Percentiles rank a stretch among this genome's conserved stretches.
These are phyloP conservation scores for Diaporthe ilicicola DNA, from an alignment of 2,329 filamentous ascomycete species.

Conservation along the genomic window DNA sequence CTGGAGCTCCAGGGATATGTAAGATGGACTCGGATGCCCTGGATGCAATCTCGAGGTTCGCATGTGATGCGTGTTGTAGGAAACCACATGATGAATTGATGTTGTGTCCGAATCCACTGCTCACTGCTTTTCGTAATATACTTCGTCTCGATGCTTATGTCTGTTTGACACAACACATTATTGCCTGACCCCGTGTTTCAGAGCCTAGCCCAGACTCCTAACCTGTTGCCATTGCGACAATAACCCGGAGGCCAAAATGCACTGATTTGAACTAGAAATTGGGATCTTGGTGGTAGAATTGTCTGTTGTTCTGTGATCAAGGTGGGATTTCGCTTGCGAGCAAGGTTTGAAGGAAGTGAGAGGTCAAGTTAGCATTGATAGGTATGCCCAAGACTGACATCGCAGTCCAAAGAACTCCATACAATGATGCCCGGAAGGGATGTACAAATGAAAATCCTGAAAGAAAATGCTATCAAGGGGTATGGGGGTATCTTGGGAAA, in stretches of 20 bases:
- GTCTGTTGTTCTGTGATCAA: neutral
- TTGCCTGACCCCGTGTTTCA: neutral
- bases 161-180: neutral
- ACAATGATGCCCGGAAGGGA: slow-evolving; percentile 10
- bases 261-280: neutral
- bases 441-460: slow-evolving; percentile 15
- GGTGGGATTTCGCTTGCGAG: neutral
- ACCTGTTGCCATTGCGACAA: too few species aligned
- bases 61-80: neutral
- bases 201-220: neutral
- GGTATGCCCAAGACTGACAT: neutral
- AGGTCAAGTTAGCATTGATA: neutral
- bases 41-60: neutral
- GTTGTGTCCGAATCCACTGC: neutral
- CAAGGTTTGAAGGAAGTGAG: neutral
- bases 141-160: neutral
- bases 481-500: slow-evolving; percentile 28
- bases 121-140: neutral
- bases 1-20: neutral
- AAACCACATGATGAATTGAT: neutral
- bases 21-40: too few species aligned
- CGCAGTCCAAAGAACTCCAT: slow-evolving; percentile 20
- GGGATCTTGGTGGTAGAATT: neutral
- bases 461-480: slow-evolving; percentile 22
- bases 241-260: neutral